Evolutionary conservation across 2,329 filamentous ascomycete genomes (phyloP).

Genomic region (Ilyonectria mors-panacis): DNA sequence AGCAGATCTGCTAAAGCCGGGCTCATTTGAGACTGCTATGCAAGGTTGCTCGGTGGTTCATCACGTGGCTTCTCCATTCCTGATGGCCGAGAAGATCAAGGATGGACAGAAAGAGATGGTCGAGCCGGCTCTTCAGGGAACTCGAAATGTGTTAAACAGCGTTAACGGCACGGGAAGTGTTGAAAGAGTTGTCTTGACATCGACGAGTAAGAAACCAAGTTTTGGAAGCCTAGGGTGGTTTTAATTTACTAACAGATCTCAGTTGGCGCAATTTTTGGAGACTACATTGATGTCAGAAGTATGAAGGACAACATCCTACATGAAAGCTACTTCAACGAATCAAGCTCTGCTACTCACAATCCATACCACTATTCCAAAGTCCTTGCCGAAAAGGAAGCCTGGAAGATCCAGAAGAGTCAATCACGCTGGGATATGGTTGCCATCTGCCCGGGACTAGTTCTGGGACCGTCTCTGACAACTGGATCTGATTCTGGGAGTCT

Average conservation of each 20-base stretch:
- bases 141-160: neutral
- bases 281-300: neutral
- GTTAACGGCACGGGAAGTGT: neutral
- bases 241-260: neutral
- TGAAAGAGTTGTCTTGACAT: neutral
- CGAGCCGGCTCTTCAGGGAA: neutral
- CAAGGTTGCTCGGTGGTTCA: neutral
- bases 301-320: neutral
- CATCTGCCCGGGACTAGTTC: conserved; percentile 3
- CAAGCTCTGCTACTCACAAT: conserved; percentile 1
- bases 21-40: neutral
- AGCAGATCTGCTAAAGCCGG: neutral
- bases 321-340: conserved; percentile 1
- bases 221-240: neutral
- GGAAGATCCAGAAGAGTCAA: neutral
- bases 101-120: neutral
- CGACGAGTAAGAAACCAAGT: neutral
- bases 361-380: conserved; percentile 2
- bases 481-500: neutral
- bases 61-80: neutral
- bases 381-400: neutral
- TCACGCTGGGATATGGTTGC: conserved; percentile 3
- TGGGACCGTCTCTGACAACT: conserved; percentile 1
- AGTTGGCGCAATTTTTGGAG: neutral
- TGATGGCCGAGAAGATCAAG: conserved; percentile 3